Evolutionary conservation across 2,329 filamentous ascomycete genomes (phyloP), one percentile per base, ranked within the genome.

Genomic region (Paraphoma chrysanthemicola): DNA sequence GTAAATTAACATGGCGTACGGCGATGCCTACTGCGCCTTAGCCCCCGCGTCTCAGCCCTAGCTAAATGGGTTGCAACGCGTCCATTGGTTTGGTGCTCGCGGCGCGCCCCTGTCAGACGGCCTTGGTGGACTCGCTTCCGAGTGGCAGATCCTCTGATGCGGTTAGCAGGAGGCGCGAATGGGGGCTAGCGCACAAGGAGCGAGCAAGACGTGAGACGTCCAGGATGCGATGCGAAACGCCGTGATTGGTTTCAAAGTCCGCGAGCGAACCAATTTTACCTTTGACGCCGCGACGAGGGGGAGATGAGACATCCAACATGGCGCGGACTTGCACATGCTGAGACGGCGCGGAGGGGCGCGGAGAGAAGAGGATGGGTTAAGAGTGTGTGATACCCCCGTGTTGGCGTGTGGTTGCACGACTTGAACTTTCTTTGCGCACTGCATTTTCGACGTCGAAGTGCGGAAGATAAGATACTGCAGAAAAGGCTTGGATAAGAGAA

Each of bases 241-340:
- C 11, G 7, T 53, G 51, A 53, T 53, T 53, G 44, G 51, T 48
- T 48, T 53, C 51, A 44, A 48, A 36, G 28, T 44, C 30, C 18
- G 29, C 30, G 10, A 39, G 42, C 23, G 11, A 14, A 46, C n/a
- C 8, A 30, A 14, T 29, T 30, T 31, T 12, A 11, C 23, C 12
- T 3, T 14, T 12, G 23, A 23, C 18, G 42, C 12, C 16, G 42
- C 42, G 17, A 14, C 12, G 12, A 14, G 23, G 46, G 46, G 30
- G 45, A 38, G 46, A 48, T 48, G 31, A 39, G 46, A 48, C 46
- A 39, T 16, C 14, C 18, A 30, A 47, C 29, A 33, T 17, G 44
- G 30, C 33, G 33, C 33, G 44, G 11, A 14, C 17, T 29, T 45
- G 23, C 43, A 29, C 43, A 45, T 29, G 18, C 43, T 29, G 43